Evolutionary conservation across 2,329 filamentous ascomycete genomes (phyloP).

Genomic region (Plectosphaerella sp.): DNA sequence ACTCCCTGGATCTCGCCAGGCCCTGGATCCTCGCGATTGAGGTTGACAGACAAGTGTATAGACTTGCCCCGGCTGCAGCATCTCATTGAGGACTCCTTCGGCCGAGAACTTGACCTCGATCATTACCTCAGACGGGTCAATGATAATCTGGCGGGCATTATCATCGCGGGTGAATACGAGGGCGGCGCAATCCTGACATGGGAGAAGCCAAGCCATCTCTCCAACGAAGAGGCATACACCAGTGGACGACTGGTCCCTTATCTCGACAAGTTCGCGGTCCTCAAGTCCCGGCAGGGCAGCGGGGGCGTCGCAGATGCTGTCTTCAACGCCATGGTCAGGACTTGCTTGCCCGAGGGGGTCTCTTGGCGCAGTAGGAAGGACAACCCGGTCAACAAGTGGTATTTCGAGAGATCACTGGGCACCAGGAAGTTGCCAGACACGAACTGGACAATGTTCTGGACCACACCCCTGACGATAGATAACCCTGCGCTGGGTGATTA

Average conservation of each 20-base stretch:
- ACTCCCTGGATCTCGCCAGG: conserved; percentile 65
- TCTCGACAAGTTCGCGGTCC: conserved; percentile 93
- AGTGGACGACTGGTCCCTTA: conserved; percentile 76
- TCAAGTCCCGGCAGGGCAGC: conserved; percentile 81
- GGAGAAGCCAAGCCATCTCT: conserved; percentile 67
- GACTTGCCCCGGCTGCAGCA: conserved; percentile 78
- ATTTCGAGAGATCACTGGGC: conserved; percentile 85
- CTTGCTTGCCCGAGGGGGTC: conserved; percentile 82
- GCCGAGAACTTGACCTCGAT: conserved; percentile 74
- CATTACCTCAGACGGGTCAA: conserved; percentile 81
- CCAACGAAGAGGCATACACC: conserved; percentile 48
- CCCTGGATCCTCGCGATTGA: conserved; percentile 55
- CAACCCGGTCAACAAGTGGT: conserved; percentile 99
- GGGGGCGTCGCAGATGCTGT: conserved; percentile 93
- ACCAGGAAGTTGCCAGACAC: conserved; percentile 76
- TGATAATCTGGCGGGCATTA: conserved; percentile 79
- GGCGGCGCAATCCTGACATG: conserved; percentile 92
- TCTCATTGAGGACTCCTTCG: conserved; percentile 92
- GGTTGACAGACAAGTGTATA: conserved; percentile 74
- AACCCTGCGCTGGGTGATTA: conserved; percentile 60
- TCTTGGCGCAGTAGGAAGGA: conserved; percentile 88
- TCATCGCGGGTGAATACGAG: conserved; percentile 95
- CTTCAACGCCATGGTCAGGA: conserved; percentile 90
- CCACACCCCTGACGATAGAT: conserved; percentile 60
- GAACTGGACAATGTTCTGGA: conserved; percentile 99